Base-by-base conservation (phyloP, 176 grass and related monocot species). In the Lolium perenne region DNA sequence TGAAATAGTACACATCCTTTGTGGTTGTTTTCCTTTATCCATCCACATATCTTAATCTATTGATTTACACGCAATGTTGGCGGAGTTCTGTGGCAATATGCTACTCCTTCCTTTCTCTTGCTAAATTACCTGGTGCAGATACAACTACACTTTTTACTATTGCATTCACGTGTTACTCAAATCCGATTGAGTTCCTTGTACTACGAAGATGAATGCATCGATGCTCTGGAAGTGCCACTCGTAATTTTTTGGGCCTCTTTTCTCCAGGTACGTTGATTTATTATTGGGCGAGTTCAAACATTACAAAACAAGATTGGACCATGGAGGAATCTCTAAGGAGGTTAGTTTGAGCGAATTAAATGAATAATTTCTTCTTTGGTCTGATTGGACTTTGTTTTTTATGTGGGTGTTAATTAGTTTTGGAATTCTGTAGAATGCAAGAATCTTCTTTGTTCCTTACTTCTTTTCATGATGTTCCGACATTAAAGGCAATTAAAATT, bases 201-300 rank as follows among this genome's bases (percentile, higher is more conserved):
- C 38, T 14, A 67, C 40, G 85, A 57, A 73, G 26, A 7, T 47
- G 46, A 76, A 76, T 80, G 40, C 8, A 35, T 86, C 8, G 22
- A 72, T 77, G 16, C 59, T 86, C 55, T 25, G 55, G 56, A 58
- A 75, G 59, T 69, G 50, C 61, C 18, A 47, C 15, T 79, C 67
- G 85, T 48, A 79, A 38, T 79, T 72, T 25, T 75, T 74, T 83
- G 61, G 4, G 47, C 45, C 71, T 76, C 46, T 53, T 95, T 51
- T 25, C 81, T 79, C 76, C 84, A 99, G 97, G 73, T 99, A 99
- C 54, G 85, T 99, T 78, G 97, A 99, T 87, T 91, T 99, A 79
- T 88, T 99, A 81, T 88, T 99, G 89, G 94, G 97, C 61, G 97
- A 99, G 91, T 97, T 99, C 85, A 99, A 99, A 67, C 94, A 99